Conservation (phyloP, 768 basidiomycete genomes). For the Zangia roseola region DNA sequence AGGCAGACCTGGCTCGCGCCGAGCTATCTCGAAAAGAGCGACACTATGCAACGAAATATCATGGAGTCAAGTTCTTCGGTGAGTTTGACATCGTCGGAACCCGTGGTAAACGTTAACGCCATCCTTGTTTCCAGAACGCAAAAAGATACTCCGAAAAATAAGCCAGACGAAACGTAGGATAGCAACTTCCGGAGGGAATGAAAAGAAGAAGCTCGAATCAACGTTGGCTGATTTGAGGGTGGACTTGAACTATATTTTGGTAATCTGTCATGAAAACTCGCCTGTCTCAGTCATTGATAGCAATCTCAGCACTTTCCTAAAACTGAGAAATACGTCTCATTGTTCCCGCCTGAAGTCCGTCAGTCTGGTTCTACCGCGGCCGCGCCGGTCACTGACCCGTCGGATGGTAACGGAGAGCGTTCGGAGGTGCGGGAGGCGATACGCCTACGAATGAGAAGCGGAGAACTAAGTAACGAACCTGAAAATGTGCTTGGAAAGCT, state of each 20-base stretch:
- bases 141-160: conserved; percentile 81
- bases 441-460: conserved; percentile 55
- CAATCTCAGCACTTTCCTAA: conserved; percentile 76
- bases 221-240: conserved; percentile 66
- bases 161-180: conserved; percentile 62
- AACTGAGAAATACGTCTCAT: conserved; percentile 82
- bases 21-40: conserved; percentile 68
- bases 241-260: conserved; percentile 89
- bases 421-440: conserved; percentile 62
- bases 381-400: conserved; percentile 5
- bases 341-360: conserved; percentile 72
- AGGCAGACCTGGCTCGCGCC: conserved; percentile 67
- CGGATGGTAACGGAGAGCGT: conserved; percentile 45
- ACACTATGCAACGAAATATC: conserved; percentile 74
- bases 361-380: conserved; percentile 8
- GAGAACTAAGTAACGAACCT: conserved; percentile 58
- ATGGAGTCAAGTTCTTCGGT: conserved; percentile 96
- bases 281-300: conserved; percentile 1
- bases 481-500: conserved; percentile 41
- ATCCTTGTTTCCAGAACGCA: conserved; percentile 57
- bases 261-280: conserved; percentile 29
- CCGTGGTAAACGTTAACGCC: background rate
- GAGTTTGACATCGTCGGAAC: conserved; percentile 18
- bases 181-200: conserved; percentile 33
- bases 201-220: conserved; percentile 42